Base-by-base conservation (phyloP, 768 basidiomycete species). In the Leccinum sublutescens region DNA sequence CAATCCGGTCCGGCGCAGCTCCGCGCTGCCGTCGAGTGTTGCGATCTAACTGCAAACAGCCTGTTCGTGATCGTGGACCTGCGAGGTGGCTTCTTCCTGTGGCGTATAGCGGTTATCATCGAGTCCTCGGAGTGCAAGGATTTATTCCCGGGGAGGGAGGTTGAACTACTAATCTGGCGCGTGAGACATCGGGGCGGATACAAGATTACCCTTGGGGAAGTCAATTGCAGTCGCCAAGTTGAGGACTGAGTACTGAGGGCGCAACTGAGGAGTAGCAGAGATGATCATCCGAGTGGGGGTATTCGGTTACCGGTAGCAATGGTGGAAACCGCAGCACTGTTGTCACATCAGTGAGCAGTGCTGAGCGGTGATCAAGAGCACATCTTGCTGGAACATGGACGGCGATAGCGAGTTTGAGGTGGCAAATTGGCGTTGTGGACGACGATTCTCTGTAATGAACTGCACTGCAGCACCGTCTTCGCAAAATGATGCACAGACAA, bases 111-210 rank as follows among this genome's bases (percentile, higher is more conserved):
- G 52, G 50, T 47, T 57, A 52, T 55, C 59, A 60, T 49, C 15
- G 61, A 62, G 58, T 70, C 69, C 69, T 70, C 69, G 69, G 69
- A 70, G 65, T 64, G 71, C 60, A 43, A 62, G 54, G 61, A 54
- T 38, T 48, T 38, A 56, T 60, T 63, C 56, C 65, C 58, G 58
- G 56, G 48, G 60, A 49, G 43, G 64, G 33, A 43, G 43, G 40
- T n/a, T 58, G 58, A 60, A 55, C 61, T 65, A 65, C 60, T 49
- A 52, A 64, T 62, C 49, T 50, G 54, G 53, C 54, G 56, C 59
- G 63, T 69, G 67, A 63, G 67, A 70, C 36, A 64, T 56, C 53
- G 52, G 49, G 54, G 31, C 45, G 69, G 68, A 29, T 49, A 48
- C 61, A 71, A 55, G 48, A 60, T 62, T 53, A 58, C 57, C 60